phyloP scores from a whole-genome alignment of 345 rosid species.

The Garcia nutans region DNA sequence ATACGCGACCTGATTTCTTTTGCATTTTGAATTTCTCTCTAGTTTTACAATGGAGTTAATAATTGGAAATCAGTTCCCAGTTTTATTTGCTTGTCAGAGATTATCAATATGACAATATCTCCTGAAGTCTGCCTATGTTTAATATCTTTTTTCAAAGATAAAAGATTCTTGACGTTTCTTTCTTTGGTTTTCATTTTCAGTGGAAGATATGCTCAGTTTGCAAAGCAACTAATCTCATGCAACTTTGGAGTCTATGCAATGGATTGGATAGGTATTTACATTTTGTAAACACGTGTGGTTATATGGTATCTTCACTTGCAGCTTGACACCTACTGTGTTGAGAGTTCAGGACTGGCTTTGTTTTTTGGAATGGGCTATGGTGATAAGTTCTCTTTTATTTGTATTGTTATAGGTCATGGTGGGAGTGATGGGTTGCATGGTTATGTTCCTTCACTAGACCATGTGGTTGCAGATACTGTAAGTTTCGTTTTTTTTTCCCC shows the following conservation, averaged over 20 bases:
- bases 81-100: background rate
- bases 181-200: conserved; percentile 33
- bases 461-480: conserved; percentile 89
- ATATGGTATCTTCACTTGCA: background rate
- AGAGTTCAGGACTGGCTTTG: background rate
- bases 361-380: conserved; percentile 12
- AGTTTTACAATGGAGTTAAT: background rate
- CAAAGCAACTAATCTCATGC: conserved; percentile 68
- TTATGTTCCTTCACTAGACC: conserved; percentile 94
- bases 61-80: background rate
- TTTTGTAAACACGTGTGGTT: background rate
- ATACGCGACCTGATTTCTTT: background rate
- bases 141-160: background rate
- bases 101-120: background rate
- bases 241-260: conserved; percentile 82
- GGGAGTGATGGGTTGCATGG: conserved; percentile 99
- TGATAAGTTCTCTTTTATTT: conserved; percentile 1
- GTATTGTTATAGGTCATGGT: conserved; percentile 69
- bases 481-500: conserved; percentile 21
- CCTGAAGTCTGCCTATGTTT: background rate
- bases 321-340: background rate
- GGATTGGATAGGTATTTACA: conserved; percentile 84
- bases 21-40: background rate
- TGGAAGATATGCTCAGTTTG: conserved; percentile 91
- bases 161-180: background rate